Evolutionary conservation across 129 eudicot species (phyloP).

Genomic region (Helianthus tuberosus): DNA sequence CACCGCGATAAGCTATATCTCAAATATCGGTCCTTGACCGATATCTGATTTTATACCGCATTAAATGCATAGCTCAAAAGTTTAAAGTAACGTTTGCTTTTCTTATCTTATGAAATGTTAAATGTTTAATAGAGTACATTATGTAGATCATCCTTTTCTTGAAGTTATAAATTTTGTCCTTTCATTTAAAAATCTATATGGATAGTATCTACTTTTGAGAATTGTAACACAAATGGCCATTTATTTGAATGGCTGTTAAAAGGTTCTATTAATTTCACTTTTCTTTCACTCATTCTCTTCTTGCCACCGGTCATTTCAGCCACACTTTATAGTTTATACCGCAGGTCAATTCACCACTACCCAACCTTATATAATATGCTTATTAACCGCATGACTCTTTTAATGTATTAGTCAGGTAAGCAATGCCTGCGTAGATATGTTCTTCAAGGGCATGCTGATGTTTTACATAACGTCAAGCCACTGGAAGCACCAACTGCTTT

Average conservation of each 20-base stretch:
- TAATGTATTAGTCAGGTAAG: conserved; percentile 78
- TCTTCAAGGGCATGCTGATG: conserved; percentile 46
- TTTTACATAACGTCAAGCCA: conserved; percentile 36
- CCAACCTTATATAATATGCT: not conserved
- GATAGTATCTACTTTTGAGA: not conserved
- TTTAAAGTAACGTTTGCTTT: not conserved
- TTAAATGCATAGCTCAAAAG: not conserved
- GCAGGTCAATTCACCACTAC: not conserved
- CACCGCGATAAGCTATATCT: too few species aligned
- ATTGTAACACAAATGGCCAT: not conserved
- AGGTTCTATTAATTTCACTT: not conserved
- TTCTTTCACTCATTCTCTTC: not conserved
- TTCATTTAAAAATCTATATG: not conserved
- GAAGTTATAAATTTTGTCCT: not conserved
- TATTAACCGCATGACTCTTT: conserved; percentile 12
- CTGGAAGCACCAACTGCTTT: conserved; percentile 42
- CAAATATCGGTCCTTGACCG: too few species aligned
- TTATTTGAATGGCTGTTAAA: not conserved
- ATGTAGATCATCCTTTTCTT: not conserved
- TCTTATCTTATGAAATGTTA: conserved; percentile 2
- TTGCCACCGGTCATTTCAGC: not conserved
- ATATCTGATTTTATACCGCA: too few species aligned
- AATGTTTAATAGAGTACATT: not conserved
- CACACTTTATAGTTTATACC: not conserved
- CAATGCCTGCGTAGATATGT: conserved; percentile 83